Base-by-base conservation (phyloP, 2,329 filamentous ascomycete species). In the Penicillium sp. region DNA sequence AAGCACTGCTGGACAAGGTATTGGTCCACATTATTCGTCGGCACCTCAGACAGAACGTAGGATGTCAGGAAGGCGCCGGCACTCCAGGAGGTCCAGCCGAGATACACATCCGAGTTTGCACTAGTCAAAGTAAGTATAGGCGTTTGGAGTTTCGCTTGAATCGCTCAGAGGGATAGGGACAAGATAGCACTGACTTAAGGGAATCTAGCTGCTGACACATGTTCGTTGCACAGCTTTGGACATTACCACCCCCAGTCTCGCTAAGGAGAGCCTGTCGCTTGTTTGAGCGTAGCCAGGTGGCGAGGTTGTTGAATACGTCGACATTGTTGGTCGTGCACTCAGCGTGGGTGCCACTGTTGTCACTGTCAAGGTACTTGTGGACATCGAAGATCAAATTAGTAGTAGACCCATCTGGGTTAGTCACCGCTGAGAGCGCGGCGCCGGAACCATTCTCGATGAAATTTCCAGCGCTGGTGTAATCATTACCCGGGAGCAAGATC, bases 321-420 rank as follows among this genome's bases (percentile, higher is more conserved):
- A 33, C 51, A n/a, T 53, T 53, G 37, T 53, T 40, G 16, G 51
- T 53, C 13, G 35, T 25, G 22, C 51, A 53, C 51, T 53, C 51
- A 13, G 35, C 51, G 14, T 42, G 37, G 35, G 51, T 53, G 14
- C 51, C 51, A 22, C 51, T 53, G 16, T 53, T 53, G 14, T 53
- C 51, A n/a, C 35, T 40, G 37, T 53, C 51, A 16, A 53, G 51
- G 26, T 53, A 53, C 51, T 53, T 53, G 35, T 53, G 51, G 10
- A 53, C 51, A 26, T 53, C 51, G 26, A 53, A 53, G 13, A 53
- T 42, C 51, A 53, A 22, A 33, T 53, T 53, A 11, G 51, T 53
- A 22, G 51, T 53, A 13, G 51, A 30, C n/a, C 51, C 51, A 40
- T 53, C 51, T 6, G 35, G 51, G 51, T 53, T 53, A 25, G 13